Evolutionary conservation across 257 asterid genomes (phyloP), one percentile per base, ranked within the genome.

Genomic region (Ehretia macrophylla): DNA sequence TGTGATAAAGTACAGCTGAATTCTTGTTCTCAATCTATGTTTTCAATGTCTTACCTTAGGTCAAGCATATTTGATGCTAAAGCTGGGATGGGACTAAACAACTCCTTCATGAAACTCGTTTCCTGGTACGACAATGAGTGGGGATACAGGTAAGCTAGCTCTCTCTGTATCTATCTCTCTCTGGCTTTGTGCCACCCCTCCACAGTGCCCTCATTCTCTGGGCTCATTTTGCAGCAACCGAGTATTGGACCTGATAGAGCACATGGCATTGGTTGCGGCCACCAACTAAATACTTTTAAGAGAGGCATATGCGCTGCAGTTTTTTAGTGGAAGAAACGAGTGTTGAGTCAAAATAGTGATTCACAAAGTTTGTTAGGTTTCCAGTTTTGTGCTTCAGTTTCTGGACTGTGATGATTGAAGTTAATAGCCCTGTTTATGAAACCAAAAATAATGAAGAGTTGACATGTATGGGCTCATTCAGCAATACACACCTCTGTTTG

Each of bases 81-180:
- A 56, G 99, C 97, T 68, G 99, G 99, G 42, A 93, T 93, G 10
- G 99, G 99, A 47, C 84, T 93, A 22, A 93, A 91, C 48, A 74
- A 68, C 51, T 81, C 96, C 16, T 85, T 89, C 81, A 71, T 93
- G 94, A 93, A 93, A 79, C 85, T 93, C 0, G 94, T 93, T 49
- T 80, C 99, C 8, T 93, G 99, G 99, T 93, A 93, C 22, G 99
- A 93, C 47, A 93, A 89, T 18, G 99, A 93, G 70, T 93, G 97
- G 97, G 99, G 99, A 65, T 93, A 93, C 95, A 93, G 97, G 97
- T 88, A 88, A 32, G 5, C 10, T 10, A 10, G 51, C 69, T 69
- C 71, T 60, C 68, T n/a, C 65, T 44, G 62, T 27, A 65, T 47
- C 20, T 14, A 58, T 5, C 50, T 14, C 52, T 11, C 10, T 0